These are phyloP conservation scores for Ramaria sp. DNA, from an alignment of 768 basidiomycete genomes.

Conservation along the genomic window DNA sequence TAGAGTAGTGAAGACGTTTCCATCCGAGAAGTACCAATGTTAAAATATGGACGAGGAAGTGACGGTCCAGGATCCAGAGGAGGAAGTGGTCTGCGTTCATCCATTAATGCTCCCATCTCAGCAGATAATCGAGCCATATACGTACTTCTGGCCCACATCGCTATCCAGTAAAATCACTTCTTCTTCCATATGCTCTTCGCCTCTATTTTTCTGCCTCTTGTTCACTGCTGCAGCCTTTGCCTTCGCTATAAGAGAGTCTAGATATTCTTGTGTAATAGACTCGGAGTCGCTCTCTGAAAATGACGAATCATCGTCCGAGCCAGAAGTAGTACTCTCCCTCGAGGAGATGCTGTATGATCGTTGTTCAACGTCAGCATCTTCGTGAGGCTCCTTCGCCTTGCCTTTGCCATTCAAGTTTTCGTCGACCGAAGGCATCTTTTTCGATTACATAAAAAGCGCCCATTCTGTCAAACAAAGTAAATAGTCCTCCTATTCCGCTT, in stretches of 20 bases:
- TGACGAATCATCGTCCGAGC: constrained; percentile 17
- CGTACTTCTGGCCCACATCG: constrained; percentile 25
- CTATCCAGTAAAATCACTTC: constrained; percentile 39
- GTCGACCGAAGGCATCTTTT: background rate
- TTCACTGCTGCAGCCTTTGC: constrained; percentile 39
- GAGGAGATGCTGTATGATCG: background rate
- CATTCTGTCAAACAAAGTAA: no score
- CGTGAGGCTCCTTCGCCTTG: background rate
- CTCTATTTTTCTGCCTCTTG: constrained; percentile 18
- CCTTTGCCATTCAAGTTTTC: background rate
- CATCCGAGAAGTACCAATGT: constrained; percentile 31
- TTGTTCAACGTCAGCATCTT: background rate
- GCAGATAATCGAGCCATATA: constrained; percentile 9
- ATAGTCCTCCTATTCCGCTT: no score
- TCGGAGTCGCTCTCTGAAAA: constrained; percentile 32
- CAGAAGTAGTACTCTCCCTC: background rate
- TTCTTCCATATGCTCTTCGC: constrained; percentile 32
- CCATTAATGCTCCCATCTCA: background rate
- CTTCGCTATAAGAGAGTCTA: constrained; percentile 51
- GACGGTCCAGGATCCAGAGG: constrained; percentile 46
- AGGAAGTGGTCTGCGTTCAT: constrained; percentile 42
- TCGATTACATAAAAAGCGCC: background rate
- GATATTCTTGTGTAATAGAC: constrained; percentile 41
- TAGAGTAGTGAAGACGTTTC: constrained; percentile 36
- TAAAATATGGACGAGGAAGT: constrained; percentile 57